Base-by-base conservation (phyloP, 495 filamentous ascomycete genomes). In the Penicillium maclennaniae region DNA sequence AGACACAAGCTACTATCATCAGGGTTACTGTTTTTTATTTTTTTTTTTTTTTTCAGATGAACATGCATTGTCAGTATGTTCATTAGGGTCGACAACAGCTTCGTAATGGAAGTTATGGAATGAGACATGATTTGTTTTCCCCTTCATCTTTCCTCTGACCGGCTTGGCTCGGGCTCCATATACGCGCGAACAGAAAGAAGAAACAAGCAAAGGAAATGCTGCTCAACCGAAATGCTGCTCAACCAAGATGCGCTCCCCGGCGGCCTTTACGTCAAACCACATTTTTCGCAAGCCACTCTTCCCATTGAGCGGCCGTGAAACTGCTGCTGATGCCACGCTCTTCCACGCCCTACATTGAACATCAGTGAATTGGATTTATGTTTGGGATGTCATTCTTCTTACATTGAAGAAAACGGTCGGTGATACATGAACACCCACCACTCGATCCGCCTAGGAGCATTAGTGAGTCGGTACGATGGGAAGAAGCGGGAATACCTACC, bases 371-470 rank as follows among this genome's bases (percentile, higher is more conserved):
- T 34, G 31, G 15, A 14, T 3, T 12, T 7, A 31, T 31, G 4
- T 48, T 28, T 34, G 14, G 34, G 31, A 7, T 37, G 47, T 10
- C 10, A 25, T 45, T 10, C 45, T 17, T 43, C 66, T 58, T 60
- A 83, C 80, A 71, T 97, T 83, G 71, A 95, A 93, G 39, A 95
- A 69, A 16, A 95, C 89, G 1, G 91, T 96, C 19, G 91, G 91
- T 25, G 87, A 90, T 25, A 96, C 89, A 75, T 97, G 92, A 28
- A 95, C 83, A 6, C 91, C 88, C 7, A 84, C 72, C 58, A 90
- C 68, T 51, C 91, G 75, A 55, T 86, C 86, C 48, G 73, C 72
- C 80, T 83, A 51, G 45, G 49, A 27, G 40, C 28, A 31, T 63
- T 59, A 70, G 54, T 49, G 36, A 53, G 17, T 16, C 42, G 45